Base-by-base conservation (phyloP, 331 rosid species). In the Quercus tomentella region DNA sequence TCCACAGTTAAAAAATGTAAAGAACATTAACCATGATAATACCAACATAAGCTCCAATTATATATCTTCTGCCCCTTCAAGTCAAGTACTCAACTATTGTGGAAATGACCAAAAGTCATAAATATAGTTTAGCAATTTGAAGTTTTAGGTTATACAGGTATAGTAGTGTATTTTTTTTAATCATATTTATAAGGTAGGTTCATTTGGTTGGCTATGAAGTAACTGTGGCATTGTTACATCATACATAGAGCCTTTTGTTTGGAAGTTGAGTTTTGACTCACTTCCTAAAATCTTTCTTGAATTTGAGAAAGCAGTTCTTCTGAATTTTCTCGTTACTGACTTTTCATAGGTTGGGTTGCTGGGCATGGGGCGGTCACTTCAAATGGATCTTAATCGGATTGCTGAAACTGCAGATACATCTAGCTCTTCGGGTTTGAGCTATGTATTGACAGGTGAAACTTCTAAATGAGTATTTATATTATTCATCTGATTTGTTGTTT, bases 321-420 rank as follows among this genome's bases (percentile, higher is more conserved):
- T 78, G 72, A 22, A 56, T 71, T 76, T 57, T 75, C 61, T 56
- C 54, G 25, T 72, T 49, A 3, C 37, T 70, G 10, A 52, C 70
- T 74, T 66, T 37, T 82, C 17, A 49, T 63, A 95, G 99, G 99
- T 93, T 66, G 99, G 98, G 65, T 83, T 93, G 88, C 86, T 93
- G 88, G 99, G 99, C 58, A 86, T 90, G 96, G 99, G 88, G 51
- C 90, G 98, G 70, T 58, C 84, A 7, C 96, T 95, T 77, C 99
- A 95, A 75, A 88, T 83, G 82, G 99, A 93, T 91, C 88, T 95
- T 77, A 86, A 91, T 85, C 91, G 91, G 90, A 95, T 95, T 83
- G 98, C 99, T 61, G 82, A 84, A 84, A 89, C 87, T 83, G 98
- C 99, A 5, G 98, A 95, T 86, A 93, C 98, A 41, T 93, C 97